Percentiles rank a stretch among this genome's conserved stretches.
phyloP scores from a whole-genome alignment of 768 basidiomycete species.

The Boletus huronensis region DNA sequence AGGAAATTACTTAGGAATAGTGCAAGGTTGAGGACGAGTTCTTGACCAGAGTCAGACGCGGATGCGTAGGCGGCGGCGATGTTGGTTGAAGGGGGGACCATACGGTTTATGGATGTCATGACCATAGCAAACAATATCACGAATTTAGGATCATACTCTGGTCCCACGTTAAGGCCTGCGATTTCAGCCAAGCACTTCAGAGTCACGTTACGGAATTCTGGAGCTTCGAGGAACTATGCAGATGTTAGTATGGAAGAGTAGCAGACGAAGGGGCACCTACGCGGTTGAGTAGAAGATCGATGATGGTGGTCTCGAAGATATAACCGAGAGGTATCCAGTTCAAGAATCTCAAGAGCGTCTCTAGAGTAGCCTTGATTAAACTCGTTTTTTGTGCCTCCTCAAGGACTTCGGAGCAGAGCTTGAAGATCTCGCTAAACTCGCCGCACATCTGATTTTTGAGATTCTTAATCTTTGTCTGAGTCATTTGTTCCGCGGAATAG shows the following conservation, averaged over 20 bases:
- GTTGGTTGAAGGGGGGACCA: slow-evolving; percentile 94
- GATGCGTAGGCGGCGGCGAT: slow-evolving; percentile 89
- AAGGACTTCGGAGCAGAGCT: slow-evolving; percentile 92
- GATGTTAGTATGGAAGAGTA: slow-evolving; percentile 9
- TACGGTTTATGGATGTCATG: slow-evolving; percentile 95
- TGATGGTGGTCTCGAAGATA: slow-evolving; percentile 97
- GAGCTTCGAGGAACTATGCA: slow-evolving; percentile 86
- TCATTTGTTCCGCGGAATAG: slow-evolving; percentile 98
- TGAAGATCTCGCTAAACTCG: slow-evolving; percentile 97
- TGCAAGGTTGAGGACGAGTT: slow-evolving; percentile 94
- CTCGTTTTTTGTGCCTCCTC: slow-evolving; percentile 97
- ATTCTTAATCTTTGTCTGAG: slow-evolving; percentile 94
- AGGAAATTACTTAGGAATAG: slow-evolving; percentile 98
- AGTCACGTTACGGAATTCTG: slow-evolving; percentile 96
- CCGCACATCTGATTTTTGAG: slow-evolving; percentile 98
- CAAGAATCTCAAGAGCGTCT: slow-evolving; percentile 91
- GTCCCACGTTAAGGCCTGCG: slow-evolving; percentile 87
- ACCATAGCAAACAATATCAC: slow-evolving; percentile 97
- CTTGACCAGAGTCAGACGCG: slow-evolving; percentile 89
- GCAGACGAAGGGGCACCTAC: slow-evolving; percentile 47
- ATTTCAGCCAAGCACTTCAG: slow-evolving; percentile 97
- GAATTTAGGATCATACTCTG: slow-evolving; percentile 98
- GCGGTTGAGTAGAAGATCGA: slow-evolving; percentile 87
- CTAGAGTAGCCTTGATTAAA: slow-evolving; percentile 89
- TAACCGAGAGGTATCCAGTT: slow-evolving; percentile 99